Evolutionary conservation across 2,329 filamentous ascomycete genomes (phyloP).

Genomic region (Penicillium corylophilum): DNA sequence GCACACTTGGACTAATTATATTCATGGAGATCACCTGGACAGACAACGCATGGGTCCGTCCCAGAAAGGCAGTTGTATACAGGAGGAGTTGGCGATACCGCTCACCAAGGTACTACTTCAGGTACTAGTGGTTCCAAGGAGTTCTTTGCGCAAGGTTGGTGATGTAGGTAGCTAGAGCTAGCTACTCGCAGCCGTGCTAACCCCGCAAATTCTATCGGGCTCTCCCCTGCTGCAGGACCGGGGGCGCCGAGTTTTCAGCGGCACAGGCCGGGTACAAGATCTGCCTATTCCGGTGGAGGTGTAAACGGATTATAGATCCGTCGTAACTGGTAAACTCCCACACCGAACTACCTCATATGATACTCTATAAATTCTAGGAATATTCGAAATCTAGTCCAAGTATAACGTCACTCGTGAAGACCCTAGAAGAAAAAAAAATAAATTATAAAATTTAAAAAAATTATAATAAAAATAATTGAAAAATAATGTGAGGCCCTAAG

Average conservation of each 20-base stretch:
- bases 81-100: background rate
- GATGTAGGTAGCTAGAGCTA: background rate
- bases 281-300: background rate
- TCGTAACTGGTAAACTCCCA: background rate
- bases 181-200: background rate
- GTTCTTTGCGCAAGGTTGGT: too few relatives aligned
- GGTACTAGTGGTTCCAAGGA: too few relatives aligned
- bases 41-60: constrained; percentile 1
- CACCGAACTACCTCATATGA: background rate
- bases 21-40: constrained; percentile 5
- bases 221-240: background rate
- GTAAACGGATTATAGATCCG: background rate
- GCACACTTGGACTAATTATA: background rate
- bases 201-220: constrained; percentile 12
- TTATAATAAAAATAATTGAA: background rate
- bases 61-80: background rate
- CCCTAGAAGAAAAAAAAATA: too few relatives aligned
- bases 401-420: too few relatives aligned
- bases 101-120: background rate
- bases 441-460: too few relatives aligned
- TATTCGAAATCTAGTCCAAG: too few relatives aligned
- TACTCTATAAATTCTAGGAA: background rate
- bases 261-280: background rate
- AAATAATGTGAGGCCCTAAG: constrained; percentile 6
- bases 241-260: background rate